Conservation (phyloP, 305 asterid genomes). For the Fraxinus sp. region DNA sequence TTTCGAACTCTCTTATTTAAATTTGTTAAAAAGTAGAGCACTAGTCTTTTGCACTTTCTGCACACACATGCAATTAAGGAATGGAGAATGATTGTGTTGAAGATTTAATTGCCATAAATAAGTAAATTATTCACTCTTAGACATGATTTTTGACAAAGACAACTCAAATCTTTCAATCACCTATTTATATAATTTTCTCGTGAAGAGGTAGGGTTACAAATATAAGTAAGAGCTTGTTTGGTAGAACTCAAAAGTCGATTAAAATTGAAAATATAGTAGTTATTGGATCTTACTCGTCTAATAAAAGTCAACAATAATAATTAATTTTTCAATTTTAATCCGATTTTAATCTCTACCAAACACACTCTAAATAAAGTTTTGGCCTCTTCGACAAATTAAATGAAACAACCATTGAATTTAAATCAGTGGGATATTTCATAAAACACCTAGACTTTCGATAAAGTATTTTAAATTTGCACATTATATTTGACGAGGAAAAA, state of each 20-base stretch:
- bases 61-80: conserved; percentile 23
- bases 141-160: conserved; percentile 7
- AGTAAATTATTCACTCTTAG: neutral
- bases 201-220: no score
- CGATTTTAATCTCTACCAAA: no score
- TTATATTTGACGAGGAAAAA: neutral
- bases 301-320: no score
- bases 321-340: no score
- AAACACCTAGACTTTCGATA: neutral
- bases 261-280: no score
- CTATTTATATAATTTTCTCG: conserved; percentile 15
- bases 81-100: neutral
- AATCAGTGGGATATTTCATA: neutral
- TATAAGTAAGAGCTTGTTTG: no score
- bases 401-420: neutral
- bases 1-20: neutral
- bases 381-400: neutral
- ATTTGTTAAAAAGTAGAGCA: conserved; percentile 3
- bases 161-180: neutral
- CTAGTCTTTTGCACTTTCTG: conserved; percentile 29
- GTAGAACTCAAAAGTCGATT: no score
- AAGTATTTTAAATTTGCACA: neutral
- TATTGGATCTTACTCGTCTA: no score
- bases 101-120: neutral
- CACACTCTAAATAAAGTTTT: neutral